Evolutionary conservation across 805 yeast genomes (phyloP), one percentile per base, ranked within the genome.

Genomic region (Ogataea parapolymorpha): DNA sequence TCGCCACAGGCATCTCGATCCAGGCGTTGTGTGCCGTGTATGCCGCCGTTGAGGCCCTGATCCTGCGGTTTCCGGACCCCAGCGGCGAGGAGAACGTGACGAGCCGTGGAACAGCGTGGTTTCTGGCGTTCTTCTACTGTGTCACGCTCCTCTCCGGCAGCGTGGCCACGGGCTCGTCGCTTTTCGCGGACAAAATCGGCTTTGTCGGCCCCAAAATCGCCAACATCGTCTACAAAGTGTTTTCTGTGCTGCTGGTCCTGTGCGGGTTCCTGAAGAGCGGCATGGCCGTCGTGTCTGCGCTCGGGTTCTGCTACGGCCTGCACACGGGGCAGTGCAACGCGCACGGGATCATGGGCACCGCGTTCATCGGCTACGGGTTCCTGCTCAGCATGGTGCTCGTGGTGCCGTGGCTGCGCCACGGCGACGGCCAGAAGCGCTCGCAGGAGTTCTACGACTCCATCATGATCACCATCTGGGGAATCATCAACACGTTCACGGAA

Each of bases 261-360:
- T 69, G 78, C 6, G 93, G 95, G 7, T 87, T 95, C 85, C 82
- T 89, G 8, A 80, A 86, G 49, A 74, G 77, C 24, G 80, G 89
- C 37, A 65, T 91, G 66, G 91, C 95, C 0, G 87, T 91, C 5
- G 82, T 86, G 32, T 84, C 95, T 1, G 58, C 89, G 48, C 77
- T 87, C 49, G 96, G 96, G 2, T 91, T 89, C 62, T 91, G 98
- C 64, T 80, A 87, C 52, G 85, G 75, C 5, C 71, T 62, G 26
- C 93, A 86, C 54, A 80, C 95, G 0, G 98, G 98, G 17, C 98
- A 91, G 64, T 91, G 98, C 62, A 76, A 89, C 29, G 98, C 98
- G 0, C 98, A 91, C 61, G 97, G 96, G 4, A 86, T 91, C 45
- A 91, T 91, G 98, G 98, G 98, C 0, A 75, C 86, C 17, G 82